These are phyloP conservation scores for Puccinia polysora DNA, from an alignment of 1,284 basidiomycete genomes.

Conservation along the genomic window DNA sequence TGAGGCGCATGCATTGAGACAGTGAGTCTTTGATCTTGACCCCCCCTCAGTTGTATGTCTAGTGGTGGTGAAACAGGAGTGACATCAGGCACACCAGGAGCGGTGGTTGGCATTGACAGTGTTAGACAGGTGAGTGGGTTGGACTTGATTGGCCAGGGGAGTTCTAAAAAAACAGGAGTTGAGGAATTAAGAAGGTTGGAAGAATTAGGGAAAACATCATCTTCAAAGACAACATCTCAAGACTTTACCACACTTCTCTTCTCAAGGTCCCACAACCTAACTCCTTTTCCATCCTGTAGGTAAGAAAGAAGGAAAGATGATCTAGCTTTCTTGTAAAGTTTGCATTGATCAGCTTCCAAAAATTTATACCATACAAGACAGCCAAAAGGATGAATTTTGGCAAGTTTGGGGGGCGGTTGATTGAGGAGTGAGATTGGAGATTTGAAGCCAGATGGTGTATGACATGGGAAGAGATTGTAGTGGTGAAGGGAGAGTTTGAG, in stretches of 20 bases:
- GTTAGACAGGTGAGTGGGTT: background rate
- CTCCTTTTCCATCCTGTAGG: slow-evolving; percentile 5
- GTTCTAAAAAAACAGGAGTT: background rate
- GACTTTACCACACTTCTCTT: background rate
- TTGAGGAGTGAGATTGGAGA: background rate
- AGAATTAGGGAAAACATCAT: background rate
- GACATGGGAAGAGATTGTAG: slow-evolving; percentile 4
- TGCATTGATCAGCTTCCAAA: background rate
- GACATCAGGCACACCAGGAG: background rate
- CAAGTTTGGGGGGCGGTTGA: background rate
- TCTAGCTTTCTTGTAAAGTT: slow-evolving; percentile 1
- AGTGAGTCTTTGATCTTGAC: no score
- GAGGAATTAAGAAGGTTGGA: background rate
- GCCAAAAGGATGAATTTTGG: slow-evolving; percentile 8
- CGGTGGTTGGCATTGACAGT: background rate
- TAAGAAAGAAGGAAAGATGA: slow-evolving; percentile 1
- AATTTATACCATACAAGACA: slow-evolving; percentile 15
- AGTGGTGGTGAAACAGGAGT: no score
- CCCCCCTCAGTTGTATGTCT: no score
- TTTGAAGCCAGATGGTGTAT: background rate
- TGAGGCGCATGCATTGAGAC: no score
- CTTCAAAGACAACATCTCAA: slow-evolving; percentile 1
- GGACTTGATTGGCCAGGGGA: no score
- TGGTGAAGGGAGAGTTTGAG: background rate
- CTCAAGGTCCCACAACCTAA: slow-evolving; percentile 15